Base-by-base conservation (phyloP, 306 rosid genomes). In the Rosa lucieae region DNA sequence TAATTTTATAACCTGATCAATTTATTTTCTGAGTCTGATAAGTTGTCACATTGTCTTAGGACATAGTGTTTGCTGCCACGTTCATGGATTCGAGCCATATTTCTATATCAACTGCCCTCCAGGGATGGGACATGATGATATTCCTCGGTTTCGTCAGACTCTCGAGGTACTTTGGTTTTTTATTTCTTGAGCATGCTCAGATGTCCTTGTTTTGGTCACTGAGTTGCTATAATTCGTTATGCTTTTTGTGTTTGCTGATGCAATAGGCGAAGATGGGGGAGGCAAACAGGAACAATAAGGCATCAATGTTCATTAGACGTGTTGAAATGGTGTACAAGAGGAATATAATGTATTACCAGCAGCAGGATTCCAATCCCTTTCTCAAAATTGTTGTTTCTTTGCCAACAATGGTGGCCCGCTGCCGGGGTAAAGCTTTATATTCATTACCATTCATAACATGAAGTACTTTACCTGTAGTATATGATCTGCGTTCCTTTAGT, bases 41-140 rank as follows among this genome's bases (percentile, higher is more conserved):
- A 44, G 29, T 75, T 85, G 72, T 40, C 18, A 61, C 72, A 5
- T 67, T 84, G 72, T 85, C 26, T 71, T 82, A 95, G 99, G 99
- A 72, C 94, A 90, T 70, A 93, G 99, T 78, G 93, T 95, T 61
- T 95, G 99, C 83, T 91, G 97, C 89, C 87, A 91, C 26, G 97
- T 93, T 83, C 98, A 95, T 68, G 99, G 99, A 40, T 95, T 95
- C 72, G 98, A 95, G 82, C 99, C 99, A 39, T 95, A 95, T 81
- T 95, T 95, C 83, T 95, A 91, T 84, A 90, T 91, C 73, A 84
- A 81, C 84, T 93, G 97, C 82, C 97, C 96, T 67, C 87, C 93
- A 6, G 98, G 97, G 70, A 91, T 95, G 99, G 86, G 96, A 72
- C 94, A 95, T n/a, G 99, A 95, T 68, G 96, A 95, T 80, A 89